Evolutionary conservation across 2,329 filamentous ascomycete genomes (phyloP).

Genomic region (Aspergillus bombycis): DNA sequence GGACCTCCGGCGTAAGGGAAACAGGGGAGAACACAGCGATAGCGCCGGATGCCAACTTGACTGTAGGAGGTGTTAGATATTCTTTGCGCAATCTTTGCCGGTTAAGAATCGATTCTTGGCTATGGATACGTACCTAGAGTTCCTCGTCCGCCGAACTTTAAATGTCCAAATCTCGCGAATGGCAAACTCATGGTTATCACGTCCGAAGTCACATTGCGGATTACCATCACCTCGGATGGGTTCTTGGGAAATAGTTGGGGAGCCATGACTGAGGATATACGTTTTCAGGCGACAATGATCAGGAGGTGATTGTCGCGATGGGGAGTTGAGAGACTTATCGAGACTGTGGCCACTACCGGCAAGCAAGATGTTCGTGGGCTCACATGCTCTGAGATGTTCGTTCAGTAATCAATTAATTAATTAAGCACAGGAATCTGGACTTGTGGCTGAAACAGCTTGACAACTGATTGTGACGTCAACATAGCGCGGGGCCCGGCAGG

Average conservation of each 20-base stretch:
- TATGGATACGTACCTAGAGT: constrained; percentile 68
- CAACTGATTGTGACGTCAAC: constrained; percentile 12
- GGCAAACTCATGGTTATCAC: constrained; percentile 67
- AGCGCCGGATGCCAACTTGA: constrained; percentile 74
- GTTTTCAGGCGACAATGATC: neutral
- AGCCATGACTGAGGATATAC: constrained; percentile 20
- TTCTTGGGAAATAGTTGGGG: constrained; percentile 66
- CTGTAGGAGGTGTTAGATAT: constrained; percentile 46
- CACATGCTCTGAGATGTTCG: neutral
- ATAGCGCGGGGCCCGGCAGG: neutral
- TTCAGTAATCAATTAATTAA: neutral
- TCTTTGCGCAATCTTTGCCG: neutral
- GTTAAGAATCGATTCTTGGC: neutral
- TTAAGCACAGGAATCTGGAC: neutral
- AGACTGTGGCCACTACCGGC: neutral
- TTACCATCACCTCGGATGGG: constrained; percentile 84
- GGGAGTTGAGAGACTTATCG: neutral
- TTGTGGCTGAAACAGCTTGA: neutral
- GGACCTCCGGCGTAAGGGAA: constrained; percentile 75
- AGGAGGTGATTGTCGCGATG: neutral
- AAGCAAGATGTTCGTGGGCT: neutral
- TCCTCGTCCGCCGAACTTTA: constrained; percentile 84
- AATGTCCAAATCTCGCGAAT: constrained; percentile 76
- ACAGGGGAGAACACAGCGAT: constrained; percentile 93
- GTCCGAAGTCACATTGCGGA: constrained; percentile 78